Evolutionary conservation across 2,329 filamentous ascomycete species (phyloP).

Genomic region (Phialocephala subalpina): DNA sequence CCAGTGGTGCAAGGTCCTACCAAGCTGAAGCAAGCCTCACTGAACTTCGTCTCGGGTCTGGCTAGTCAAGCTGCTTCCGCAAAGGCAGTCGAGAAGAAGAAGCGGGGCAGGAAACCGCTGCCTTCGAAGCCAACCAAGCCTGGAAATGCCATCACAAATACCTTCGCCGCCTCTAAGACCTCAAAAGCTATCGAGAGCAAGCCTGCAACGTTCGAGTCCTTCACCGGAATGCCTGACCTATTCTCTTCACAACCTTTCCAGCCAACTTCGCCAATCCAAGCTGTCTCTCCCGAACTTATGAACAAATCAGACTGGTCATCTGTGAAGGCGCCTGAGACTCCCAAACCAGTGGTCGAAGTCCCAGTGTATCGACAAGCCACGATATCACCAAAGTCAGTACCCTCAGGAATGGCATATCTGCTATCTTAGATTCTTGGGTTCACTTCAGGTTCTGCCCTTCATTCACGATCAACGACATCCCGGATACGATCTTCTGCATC

Average conservation of each 20-base stretch:
- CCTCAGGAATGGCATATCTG: background rate
- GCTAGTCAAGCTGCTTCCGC: slow-evolving; percentile 21
- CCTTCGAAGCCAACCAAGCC: slow-evolving; percentile 33
- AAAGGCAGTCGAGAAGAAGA: slow-evolving; percentile 36
- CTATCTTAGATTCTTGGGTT: background rate
- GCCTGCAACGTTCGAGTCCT: slow-evolving; percentile 19
- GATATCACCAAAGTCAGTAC: background rate
- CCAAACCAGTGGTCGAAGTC: slow-evolving; percentile 4
- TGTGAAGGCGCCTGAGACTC: slow-evolving; percentile 8
- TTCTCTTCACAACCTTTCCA: background rate
- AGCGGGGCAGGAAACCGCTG: slow-evolving; percentile 38
- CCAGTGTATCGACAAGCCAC: background rate
- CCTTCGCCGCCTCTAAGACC: slow-evolving; percentile 39
- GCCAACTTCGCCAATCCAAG: background rate
- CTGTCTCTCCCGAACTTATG: slow-evolving; percentile 13
- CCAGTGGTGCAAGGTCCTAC: slow-evolving; percentile 33
- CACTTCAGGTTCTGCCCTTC: background rate
- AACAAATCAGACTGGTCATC: slow-evolving; percentile 7
- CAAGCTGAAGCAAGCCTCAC: slow-evolving; percentile 57
- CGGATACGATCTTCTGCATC: background rate
- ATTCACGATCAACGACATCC: background rate
- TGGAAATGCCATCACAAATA: slow-evolving; percentile 37
- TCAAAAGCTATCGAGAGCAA: slow-evolving; percentile 27
- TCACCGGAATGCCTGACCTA: slow-evolving; percentile 32
- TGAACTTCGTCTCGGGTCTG: slow-evolving; percentile 46